phyloP scores from a whole-genome alignment of 768 basidiomycete species.

The Lactarius hengduanensis region DNA sequence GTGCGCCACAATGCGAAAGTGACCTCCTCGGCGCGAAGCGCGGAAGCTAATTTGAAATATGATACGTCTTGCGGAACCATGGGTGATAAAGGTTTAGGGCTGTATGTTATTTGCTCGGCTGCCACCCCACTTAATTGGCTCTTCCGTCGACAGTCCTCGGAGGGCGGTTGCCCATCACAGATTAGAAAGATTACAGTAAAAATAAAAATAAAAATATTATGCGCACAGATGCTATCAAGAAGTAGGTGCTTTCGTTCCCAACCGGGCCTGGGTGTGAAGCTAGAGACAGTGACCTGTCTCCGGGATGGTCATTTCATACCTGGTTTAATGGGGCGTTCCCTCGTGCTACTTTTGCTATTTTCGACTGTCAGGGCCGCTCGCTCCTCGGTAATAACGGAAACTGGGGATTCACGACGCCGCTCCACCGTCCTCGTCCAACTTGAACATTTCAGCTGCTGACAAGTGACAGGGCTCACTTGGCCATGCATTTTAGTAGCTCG shows the following conservation, averaged over 20 bases:
- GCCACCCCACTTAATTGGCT: not conserved
- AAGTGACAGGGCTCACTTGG: not conserved
- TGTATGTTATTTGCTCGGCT: not conserved
- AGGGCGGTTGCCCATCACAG: not conserved
- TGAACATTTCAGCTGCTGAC: not conserved
- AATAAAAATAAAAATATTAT: not conserved
- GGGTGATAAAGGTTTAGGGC: not conserved
- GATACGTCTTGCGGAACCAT: not conserved
- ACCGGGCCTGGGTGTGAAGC: not conserved
- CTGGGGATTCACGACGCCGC: too few relatives aligned
- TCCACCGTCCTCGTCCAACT: not conserved
- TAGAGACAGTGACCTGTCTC: not conserved
- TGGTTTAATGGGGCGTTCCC: not conserved
- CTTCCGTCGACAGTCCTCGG: not conserved
- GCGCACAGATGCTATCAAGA: not conserved
- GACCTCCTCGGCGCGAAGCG: not conserved
- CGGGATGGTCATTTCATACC: not conserved
- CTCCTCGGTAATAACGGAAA: not conserved
- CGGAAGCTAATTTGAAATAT: not conserved
- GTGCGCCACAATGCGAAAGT: not conserved
- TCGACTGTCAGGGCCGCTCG: not conserved
- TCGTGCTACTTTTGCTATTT: not conserved
- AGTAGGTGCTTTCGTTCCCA: not conserved
- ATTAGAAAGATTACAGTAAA: not conserved
- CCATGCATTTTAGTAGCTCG: not conserved